Evolutionary conservation across 2,329 filamentous ascomycete species (phyloP), one percentile per base, ranked within the genome.

Genomic region (Neopestalotiopsis sp.): DNA sequence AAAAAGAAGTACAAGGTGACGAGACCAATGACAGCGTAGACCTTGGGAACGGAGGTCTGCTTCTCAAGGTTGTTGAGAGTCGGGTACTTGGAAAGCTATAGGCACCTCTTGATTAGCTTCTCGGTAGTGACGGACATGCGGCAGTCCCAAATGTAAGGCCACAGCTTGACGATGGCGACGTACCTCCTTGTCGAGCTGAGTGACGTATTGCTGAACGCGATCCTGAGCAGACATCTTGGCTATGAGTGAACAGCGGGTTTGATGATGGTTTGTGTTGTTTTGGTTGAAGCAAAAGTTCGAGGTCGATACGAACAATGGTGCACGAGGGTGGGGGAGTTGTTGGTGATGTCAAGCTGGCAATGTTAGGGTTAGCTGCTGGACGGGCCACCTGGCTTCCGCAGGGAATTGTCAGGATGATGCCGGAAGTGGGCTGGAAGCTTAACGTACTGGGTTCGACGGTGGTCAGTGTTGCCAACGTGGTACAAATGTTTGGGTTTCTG

Each of bases 1-100:
- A 96, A 89, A 86, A 95, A 94, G 85, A 96, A 94, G 87, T 97
- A 97, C 74, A 95, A 89, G 65, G 90, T 90, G 70, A 83, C 91
- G 69, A 94, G 79, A 76, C 93, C 94, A 75, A 95, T 90, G 78
- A 93, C 88, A 73, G 90, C 91, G 81, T 97, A 96, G 77, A 93
- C 91, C 87, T 97, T 97, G 79, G 94, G 94, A 65, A 96, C 88
- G 69, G 89, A 90, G 73, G 91, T 92, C 82, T 93, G 90, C 88
- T 91, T 93, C 89, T 97, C 94, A 77, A 96, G 88, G 84, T 95
- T 94, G 88, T 91, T 92, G 80, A 96, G 89, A 77, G 88, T 83
- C 76, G 92, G 92, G 85, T 96, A 96, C 83, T 95, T 95, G 81
- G 92, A 93, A 74, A 96, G 90, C 93, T 96, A 81, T 75, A 69